These are phyloP conservation scores for Tetrastigma voinierianum DNA, from an alignment of 164 flowering plant genomes.

Conservation along the genomic window DNA sequence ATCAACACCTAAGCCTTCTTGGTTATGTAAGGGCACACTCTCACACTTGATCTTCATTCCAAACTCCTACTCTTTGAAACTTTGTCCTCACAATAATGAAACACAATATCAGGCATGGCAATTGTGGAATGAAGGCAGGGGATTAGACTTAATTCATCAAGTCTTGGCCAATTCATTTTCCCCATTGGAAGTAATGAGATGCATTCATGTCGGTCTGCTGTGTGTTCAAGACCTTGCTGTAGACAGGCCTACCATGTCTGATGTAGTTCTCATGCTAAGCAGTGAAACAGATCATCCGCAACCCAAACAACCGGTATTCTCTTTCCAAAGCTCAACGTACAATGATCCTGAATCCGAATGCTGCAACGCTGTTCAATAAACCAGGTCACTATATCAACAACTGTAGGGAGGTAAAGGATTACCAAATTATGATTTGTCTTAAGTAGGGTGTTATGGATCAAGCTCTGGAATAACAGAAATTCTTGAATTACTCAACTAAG, in stretches of 20 bases:
- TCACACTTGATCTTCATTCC: background rate
- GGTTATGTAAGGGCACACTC: background rate
- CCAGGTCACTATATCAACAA: background rate
- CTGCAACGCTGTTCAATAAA: background rate
- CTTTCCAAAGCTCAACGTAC: background rate
- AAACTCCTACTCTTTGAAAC: background rate
- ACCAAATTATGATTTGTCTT: no score
- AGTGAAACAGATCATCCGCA: background rate
- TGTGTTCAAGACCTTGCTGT: background rate
- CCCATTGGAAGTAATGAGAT: background rate
- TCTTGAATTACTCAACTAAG: no score
- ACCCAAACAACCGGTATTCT: background rate
- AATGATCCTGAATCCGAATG: background rate
- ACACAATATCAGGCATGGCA: background rate
- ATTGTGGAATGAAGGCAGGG: constrained; percentile 4
- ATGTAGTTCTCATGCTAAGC: background rate
- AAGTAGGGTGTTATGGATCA: no score
- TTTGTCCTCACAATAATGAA: no score
- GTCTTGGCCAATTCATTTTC: background rate
- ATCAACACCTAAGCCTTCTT: background rate
- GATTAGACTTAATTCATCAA: background rate
- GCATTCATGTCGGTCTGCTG: background rate
- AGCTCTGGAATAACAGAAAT: no score
- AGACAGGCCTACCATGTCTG: constrained; percentile 1
- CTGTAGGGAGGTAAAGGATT: background rate